Base-by-base conservation (phyloP, 257 asterid genomes). In the Prunella vulgaris region DNA sequence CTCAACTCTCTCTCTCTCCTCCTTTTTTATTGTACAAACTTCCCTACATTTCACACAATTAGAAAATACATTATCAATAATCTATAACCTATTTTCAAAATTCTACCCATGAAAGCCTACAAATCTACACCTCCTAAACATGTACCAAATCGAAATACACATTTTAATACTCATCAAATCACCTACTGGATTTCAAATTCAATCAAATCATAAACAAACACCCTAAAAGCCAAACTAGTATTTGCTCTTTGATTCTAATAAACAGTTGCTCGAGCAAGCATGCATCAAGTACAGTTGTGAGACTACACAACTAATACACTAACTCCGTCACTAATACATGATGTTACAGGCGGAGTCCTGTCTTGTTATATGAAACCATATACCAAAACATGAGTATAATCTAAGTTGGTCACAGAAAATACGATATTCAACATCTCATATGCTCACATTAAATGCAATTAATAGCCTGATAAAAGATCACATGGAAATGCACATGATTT, bases 261-360 rank as follows among this genome's bases (percentile, higher is more conserved):
- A 69, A 22, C 64, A 70, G n/a, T 65, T 54, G n/a, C 25, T 10
- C 53, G 21, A n/a, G 20, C 46, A 71, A 64, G 7, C 53, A 71
- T 64, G 52, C 25, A 72, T 71, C 22, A 2, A 66, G 60, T 33
- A 49, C 20, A 28, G 57, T 44, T 13, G 15, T 33, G 52, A 57
- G 18, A 42, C 35, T 33, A 17, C 52, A 64, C 20, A 30, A 27
- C 10, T 21, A 9, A 51, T 52, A 70, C 22, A 42, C 65, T 32
- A 56, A 4, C n/a, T 46, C 42, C 17, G 4, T 5, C 28, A 25
- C 28, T 25, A 25, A 25, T 1, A 25, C 28, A 1, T 25, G 28
- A 25, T 25, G 1, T 38, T 10, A 12, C 13, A 5, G 10, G 68
- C 5, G 20, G 21, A 38, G 12, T 40, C 8, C 38, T 12, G 54